These are phyloP conservation scores for Grosmannia serpens DNA, from an alignment of 2,329 filamentous ascomycete genomes.

Conservation along the genomic window DNA sequence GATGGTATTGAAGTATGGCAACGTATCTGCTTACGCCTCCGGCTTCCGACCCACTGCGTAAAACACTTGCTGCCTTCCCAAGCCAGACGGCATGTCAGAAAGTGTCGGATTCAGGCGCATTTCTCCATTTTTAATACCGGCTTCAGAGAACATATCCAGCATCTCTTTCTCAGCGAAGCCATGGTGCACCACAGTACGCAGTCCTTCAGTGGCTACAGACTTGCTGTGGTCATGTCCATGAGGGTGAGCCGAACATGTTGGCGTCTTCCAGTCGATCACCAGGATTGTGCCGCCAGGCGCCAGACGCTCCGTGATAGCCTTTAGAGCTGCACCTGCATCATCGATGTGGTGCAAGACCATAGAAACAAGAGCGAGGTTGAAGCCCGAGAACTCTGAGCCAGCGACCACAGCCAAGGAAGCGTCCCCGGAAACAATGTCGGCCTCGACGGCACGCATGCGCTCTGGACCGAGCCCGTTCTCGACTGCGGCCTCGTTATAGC, in stretches of 20 bases:
- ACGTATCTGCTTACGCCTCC: too few relatives aligned
- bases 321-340: conserved; percentile 8
- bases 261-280: conserved; percentile 15
- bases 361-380: conserved; percentile 12
- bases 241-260: not conserved
- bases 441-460: conserved; percentile 13
- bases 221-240: not conserved
- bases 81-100: too few relatives aligned
- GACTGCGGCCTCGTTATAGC: conserved; percentile 12
- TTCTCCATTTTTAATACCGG: too few relatives aligned
- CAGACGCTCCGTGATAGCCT: conserved; percentile 10
- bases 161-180: too few relatives aligned
- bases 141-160: too few relatives aligned
- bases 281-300: conserved; percentile 11
- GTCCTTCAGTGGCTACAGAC: too few relatives aligned
- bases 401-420: not conserved
- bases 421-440: conserved; percentile 7
- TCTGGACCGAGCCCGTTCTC: conserved; percentile 3
- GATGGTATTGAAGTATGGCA: too few relatives aligned
- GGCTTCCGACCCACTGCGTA: too few relatives aligned
- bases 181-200: too few relatives aligned
- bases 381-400: conserved; percentile 6
- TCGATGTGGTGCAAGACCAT: conserved; percentile 15
- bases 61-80: too few relatives aligned
- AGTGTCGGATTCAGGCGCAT: too few relatives aligned